These are phyloP conservation scores for Xylariaceae sp. DNA, from an alignment of 2,329 filamentous ascomycete genomes.

Conservation along the genomic window DNA sequence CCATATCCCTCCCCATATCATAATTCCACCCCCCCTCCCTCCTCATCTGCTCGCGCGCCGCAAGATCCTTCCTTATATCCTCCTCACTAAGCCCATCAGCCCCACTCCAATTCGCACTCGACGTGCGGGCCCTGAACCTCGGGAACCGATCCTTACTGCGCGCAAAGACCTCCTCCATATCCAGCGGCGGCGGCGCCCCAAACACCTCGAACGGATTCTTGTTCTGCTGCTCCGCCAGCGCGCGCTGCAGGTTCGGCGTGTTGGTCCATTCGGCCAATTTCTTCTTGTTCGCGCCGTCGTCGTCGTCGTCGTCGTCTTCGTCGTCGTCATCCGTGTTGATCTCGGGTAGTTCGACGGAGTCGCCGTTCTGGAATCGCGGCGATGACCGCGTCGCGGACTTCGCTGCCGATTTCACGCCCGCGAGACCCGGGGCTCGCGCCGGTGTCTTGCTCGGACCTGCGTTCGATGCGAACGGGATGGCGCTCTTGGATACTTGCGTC, in stretches of 20 bases:
- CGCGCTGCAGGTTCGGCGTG: conserved; percentile 70
- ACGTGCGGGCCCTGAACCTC: conserved; percentile 85
- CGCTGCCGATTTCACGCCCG: conserved; percentile 48
- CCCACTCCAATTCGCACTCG: conserved; percentile 89
- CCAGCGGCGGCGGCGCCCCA: conserved; percentile 78
- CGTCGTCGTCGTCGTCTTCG: conserved; percentile 63
- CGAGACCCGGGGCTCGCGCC: conserved; percentile 46
- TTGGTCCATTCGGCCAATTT: conserved; percentile 75
- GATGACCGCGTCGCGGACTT: conserved; percentile 65
- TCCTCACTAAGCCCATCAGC: conserved; percentile 70
- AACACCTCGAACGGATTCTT: conserved; percentile 84
- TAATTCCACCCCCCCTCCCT: conserved; percentile 69
- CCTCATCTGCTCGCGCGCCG: conserved; percentile 61
- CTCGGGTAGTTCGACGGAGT: conserved; percentile 86
- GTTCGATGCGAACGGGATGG: conserved; percentile 80
- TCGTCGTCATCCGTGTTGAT: conserved; percentile 90
- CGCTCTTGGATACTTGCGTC: conserved; percentile 81
- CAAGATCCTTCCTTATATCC: conserved; percentile 65
- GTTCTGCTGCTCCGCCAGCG: conserved; percentile 75
- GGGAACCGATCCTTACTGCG: conserved; percentile 80
- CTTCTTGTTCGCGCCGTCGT: conserved; percentile 44
- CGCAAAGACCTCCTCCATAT: conserved; percentile 95
- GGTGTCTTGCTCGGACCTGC: conserved; percentile 64
- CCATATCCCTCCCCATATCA: conserved; percentile 35
- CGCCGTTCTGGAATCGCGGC: conserved; percentile 81